Evolutionary conservation across 2,329 filamentous ascomycete genomes (phyloP).

Genomic region (Cladosporium sp.): DNA sequence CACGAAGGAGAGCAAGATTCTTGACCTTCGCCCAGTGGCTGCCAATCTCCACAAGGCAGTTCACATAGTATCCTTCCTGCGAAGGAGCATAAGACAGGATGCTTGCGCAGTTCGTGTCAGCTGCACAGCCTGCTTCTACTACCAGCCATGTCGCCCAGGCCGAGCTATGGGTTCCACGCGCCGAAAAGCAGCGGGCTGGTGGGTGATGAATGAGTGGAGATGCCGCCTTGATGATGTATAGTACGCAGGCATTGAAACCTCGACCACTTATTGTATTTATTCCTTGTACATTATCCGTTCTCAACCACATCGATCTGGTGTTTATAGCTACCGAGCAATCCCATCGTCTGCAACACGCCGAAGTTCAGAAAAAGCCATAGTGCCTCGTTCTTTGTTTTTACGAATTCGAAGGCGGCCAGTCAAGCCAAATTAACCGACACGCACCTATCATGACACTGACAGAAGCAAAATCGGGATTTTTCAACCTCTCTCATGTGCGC

Average conservation of each 20-base stretch:
- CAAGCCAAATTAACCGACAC: too few species aligned
- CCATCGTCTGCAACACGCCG: not conserved
- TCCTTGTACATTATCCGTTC: not conserved
- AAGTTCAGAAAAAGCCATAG: not conserved
- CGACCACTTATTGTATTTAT: not conserved
- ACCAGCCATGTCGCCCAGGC: not conserved
- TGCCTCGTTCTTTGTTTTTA: not conserved
- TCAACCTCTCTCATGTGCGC: not conserved
- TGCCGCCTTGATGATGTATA: not conserved
- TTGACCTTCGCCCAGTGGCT: not conserved
- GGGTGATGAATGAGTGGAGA: not conserved
- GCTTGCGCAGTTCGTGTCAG: not conserved
- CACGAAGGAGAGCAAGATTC: not conserved
- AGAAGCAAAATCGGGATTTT: too few species aligned
- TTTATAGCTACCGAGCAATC: not conserved
- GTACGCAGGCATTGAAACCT: not conserved
- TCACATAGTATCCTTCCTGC: not conserved
- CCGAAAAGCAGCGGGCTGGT: not conserved
- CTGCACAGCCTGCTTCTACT: not conserved
- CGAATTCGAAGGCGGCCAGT: not conserved
- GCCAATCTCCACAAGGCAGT: not conserved
- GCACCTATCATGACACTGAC: too few species aligned
- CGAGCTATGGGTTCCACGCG: not conserved
- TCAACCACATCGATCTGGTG: not conserved
- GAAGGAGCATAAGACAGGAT: not conserved